Evolutionary conservation across 2,329 filamentous ascomycete species (phyloP), one percentile per base, ranked within the genome.

Genomic region (Botrytis aclada): DNA sequence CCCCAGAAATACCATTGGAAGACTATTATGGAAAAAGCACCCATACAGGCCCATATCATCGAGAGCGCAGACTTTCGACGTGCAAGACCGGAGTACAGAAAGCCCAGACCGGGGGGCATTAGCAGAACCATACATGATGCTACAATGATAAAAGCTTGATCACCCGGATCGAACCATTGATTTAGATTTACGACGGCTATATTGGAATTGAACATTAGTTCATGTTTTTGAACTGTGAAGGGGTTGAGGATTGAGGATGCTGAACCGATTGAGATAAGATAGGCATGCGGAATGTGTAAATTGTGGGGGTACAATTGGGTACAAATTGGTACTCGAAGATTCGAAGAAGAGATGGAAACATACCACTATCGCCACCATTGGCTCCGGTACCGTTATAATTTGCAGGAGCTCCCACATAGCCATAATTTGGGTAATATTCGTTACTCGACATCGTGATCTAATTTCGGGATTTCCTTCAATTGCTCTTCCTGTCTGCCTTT

Each of bases 1-100:
- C 96, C 96, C 95, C 96, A 98, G 83, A 99, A 98, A 81, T 98
- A 98, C 96, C 96, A 99, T 85, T 99, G 96, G 86, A 99, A 98
- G 72, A 93, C 92, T 82, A 98, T 88, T 81, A 98, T 90, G 65
- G 93, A 95, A 81, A 92, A 92, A 64, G 94, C 96, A 82, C 92
- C 95, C 93, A 99, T 97, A 84, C 92, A 94, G 22, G 95, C 94
- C 94, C 95, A 98, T 80, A 99, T 96, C 86, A 98, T 92, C 76
- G 94, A 97, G 61, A 99, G 88, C 43, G 96, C 96, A 8, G 96
- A 98, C 86, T 99, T 99, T 86, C 96, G 90, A 77, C 96, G 92
- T n/a, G 96, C 95, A 77, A 98, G 91, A 77, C 96, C 96, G 20
- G 95, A 98, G 86, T 99, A 99, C 77, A 99, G 90, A 84, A 99